Evolutionary conservation across 2,329 filamentous ascomycete genomes (phyloP).

Genomic region (Microcera coccophila): DNA sequence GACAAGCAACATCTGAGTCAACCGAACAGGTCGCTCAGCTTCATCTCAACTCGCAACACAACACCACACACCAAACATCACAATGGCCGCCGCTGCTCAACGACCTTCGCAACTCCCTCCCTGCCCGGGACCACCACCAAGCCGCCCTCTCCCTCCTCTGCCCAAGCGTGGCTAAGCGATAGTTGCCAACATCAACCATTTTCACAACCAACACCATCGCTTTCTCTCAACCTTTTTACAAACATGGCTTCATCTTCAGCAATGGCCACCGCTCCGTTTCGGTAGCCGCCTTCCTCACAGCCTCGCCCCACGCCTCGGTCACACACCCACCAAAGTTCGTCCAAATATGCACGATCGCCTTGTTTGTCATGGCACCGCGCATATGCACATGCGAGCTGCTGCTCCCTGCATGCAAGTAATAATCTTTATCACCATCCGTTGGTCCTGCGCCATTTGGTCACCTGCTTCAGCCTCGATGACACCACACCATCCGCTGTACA

Average conservation of each 20-base stretch:
- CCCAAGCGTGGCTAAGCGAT: conserved; percentile 54
- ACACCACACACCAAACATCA: conserved; percentile 20
- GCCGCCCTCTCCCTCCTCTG: conserved; percentile 61
- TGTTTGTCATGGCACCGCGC: conserved; percentile 19
- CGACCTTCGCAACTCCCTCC: conserved; percentile 64
- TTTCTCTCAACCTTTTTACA: conserved; percentile 9
- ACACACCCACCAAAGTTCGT: conserved; percentile 20
- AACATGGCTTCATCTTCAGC: conserved; percentile 8
- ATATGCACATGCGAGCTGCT: conserved; percentile 23
- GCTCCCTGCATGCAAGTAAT: conserved; percentile 20
- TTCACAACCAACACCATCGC: conserved; percentile 4
- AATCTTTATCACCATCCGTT: conserved; percentile 7
- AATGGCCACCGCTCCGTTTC: conserved; percentile 1
- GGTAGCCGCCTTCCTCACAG: conserved; percentile 8
- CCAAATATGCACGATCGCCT: conserved; percentile 10
- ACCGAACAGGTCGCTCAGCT: conserved; percentile 6
- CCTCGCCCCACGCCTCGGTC: conserved; percentile 14
- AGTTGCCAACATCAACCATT: conserved; percentile 11
- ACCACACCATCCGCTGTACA: conserved; percentile 1
- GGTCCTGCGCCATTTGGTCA: conserved; percentile 12
- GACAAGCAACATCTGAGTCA: not conserved
- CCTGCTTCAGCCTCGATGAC: conserved; percentile 4
- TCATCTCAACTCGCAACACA: conserved; percentile 19
- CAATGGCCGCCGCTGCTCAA: conserved; percentile 49
- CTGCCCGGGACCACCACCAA: conserved; percentile 63